A percentile compares a stretch with the other conserved stretches of the same genome.
Conservation (phyloP, 2,329 filamentous ascomycete genomes). For the Fusarium pilosicola region DNA sequence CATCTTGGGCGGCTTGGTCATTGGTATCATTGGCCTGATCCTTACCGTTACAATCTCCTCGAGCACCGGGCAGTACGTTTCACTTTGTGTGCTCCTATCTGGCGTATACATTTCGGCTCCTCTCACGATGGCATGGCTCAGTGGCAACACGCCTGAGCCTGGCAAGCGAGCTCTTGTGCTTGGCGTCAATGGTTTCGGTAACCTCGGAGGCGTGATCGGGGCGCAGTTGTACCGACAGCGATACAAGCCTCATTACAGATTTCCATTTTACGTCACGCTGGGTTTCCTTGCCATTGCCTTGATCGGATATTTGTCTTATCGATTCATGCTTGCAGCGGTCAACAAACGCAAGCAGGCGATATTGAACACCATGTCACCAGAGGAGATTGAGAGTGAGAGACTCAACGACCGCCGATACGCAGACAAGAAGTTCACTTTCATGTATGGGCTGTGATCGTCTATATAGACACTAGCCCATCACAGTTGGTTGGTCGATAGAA, state of each 20-base stretch:
- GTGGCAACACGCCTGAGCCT: slow-evolving; percentile 44
- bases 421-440: slow-evolving; percentile 44
- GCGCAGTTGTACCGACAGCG: slow-evolving; percentile 41
- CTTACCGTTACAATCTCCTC: slow-evolving; percentile 41
- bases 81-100: slow-evolving; percentile 41
- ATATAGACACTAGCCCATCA: neutral
- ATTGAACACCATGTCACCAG: slow-evolving; percentile 34
- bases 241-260: slow-evolving; percentile 36
- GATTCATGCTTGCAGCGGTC: slow-evolving; percentile 33
- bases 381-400: slow-evolving; percentile 41
- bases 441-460: slow-evolving; percentile 39
- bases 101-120: slow-evolving; percentile 43
- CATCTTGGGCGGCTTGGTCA: slow-evolving; percentile 38
- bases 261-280: slow-evolving; percentile 43
- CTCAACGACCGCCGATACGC: slow-evolving; percentile 40
- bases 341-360: slow-evolving; percentile 34
- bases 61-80: slow-evolving; percentile 36
- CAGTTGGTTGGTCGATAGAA: slow-evolving; percentile 6
- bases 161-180: slow-evolving; percentile 44
- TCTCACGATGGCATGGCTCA: slow-evolving; percentile 44
- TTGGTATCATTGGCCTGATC: slow-evolving; percentile 39
- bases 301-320: slow-evolving; percentile 38
- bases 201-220: slow-evolving; percentile 42
- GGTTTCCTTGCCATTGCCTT: slow-evolving; percentile 38
- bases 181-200: slow-evolving; percentile 44